phyloP scores from a whole-genome alignment of 805 yeast species.

The Phaffomyces opuntiae region DNA sequence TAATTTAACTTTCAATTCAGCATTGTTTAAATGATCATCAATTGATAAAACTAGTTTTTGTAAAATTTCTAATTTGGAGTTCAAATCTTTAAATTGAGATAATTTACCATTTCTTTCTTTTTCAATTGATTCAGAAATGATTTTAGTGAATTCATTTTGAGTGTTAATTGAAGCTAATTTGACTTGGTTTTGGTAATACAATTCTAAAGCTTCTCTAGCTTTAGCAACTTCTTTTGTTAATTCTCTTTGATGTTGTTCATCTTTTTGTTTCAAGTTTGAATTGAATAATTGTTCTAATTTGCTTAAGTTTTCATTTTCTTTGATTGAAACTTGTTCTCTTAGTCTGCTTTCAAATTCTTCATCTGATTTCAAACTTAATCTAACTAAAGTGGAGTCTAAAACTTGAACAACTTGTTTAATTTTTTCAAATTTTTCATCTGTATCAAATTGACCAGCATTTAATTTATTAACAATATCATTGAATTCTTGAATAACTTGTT shows the following conservation, averaged over 20 bases:
- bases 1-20: constrained; percentile 33
- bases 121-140: constrained; percentile 55
- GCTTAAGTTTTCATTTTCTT: constrained; percentile 52
- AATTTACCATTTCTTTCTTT: constrained; percentile 75
- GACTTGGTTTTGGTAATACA: constrained; percentile 70
- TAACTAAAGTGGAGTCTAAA: constrained; percentile 17
- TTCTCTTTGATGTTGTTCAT: constrained; percentile 49
- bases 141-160: constrained; percentile 56
- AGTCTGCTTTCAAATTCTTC: constrained; percentile 12
- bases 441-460: constrained; percentile 17
- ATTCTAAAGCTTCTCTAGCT: constrained; percentile 53
- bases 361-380: constrained; percentile 9
- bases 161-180: constrained; percentile 60
- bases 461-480: constrained; percentile 17
- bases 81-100: constrained; percentile 56
- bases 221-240: constrained; percentile 61
- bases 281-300: constrained; percentile 56
- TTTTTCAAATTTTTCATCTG: constrained; percentile 9
- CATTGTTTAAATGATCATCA: constrained; percentile 29
- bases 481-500: constrained; percentile 20
- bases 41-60: constrained; percentile 42
- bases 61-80: constrained; percentile 45
- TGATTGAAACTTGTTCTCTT: constrained; percentile 19
- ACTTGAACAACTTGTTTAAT: constrained; percentile 11
- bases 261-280: constrained; percentile 52